Evolutionary conservation across 2,329 filamentous ascomycete genomes (phyloP), one percentile per base, ranked within the genome.

Genomic region (Penicillium brevicompactum): DNA sequence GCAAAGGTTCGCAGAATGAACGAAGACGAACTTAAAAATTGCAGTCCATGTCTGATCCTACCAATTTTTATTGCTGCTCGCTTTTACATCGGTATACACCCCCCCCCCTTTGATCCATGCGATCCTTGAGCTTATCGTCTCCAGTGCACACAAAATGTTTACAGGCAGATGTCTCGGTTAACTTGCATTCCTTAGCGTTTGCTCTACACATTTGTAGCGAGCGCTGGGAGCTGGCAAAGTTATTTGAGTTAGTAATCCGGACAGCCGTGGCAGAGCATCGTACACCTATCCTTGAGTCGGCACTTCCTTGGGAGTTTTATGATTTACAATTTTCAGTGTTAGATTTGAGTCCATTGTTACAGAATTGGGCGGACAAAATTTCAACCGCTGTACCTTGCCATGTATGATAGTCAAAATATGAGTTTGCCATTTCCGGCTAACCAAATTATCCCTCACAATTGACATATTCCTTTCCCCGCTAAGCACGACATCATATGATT

Each of bases 1-100:
- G 43, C 43, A 13, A 46, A 46, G 7, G 30, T 46, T 30, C 43
- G 43, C 30, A 24, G 43, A 46, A 46, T 46, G 43, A 16, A 46
- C 16, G 43, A 46, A 16, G 43, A 30, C 10, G 43, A 46, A 31
- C 43, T 46, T 11, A 46, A n/a, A 30, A 46, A 30, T 16, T 46
- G 43, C 43, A 46, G 43, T 31, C 43, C 43, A 16, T 46, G 43
- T 46, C 22, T 46, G n/a, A n/a, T 46, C 16, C 43, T 46, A 30
- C 43, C 43, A 16, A 46, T 46, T 5, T 46, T 46, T 46, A 22
- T 46, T 24, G 43, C 43, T 27, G 43, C 43, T 24, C 43, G 43
- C 18, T 46, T 46, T 31, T 46, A 46, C n/a, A 46, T 46, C 13
- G 43, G 43, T 46, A 30, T n/a, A 13, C n/a, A 14, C 3, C 34